Evolutionary conservation across 768 basidiomycete genomes (phyloP).

Genomic region (Phylloporus sp.): DNA sequence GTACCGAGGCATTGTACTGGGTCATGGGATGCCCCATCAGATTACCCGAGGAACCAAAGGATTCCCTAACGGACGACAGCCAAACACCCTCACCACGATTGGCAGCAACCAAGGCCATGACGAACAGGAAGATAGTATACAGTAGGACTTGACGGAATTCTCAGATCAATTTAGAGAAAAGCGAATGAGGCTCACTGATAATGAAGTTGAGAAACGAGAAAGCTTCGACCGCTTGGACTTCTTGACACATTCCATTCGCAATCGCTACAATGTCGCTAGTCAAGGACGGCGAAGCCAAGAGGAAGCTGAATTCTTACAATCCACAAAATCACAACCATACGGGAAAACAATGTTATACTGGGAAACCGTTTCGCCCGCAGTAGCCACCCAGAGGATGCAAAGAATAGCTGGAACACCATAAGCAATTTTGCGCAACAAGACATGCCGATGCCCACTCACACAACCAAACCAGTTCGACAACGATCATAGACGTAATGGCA

Average conservation of each 20-base stretch:
- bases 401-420: constrained; percentile 25
- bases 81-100: constrained; percentile 31
- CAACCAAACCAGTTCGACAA: constrained; percentile 36
- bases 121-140: constrained; percentile 27
- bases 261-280: constrained; percentile 9
- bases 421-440: neutral
- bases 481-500: constrained; percentile 38
- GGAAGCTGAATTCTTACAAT: constrained; percentile 3
- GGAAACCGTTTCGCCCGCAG: constrained; percentile 28
- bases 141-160: constrained; percentile 26
- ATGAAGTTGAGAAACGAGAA: constrained; percentile 38
- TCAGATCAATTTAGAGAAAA: neutral
- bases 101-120: constrained; percentile 26
- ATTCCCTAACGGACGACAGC: constrained; percentile 32
- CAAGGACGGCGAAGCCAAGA: neutral
- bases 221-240: constrained; percentile 31
- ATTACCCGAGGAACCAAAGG: constrained; percentile 13
- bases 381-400: constrained; percentile 39
- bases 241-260: constrained; percentile 19
- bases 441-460: constrained; percentile 24
- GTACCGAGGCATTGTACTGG: constrained; percentile 8
- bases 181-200: constrained; percentile 21
- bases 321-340: constrained; percentile 5
- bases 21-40: constrained; percentile 15
- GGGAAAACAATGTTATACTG: constrained; percentile 1